Base-by-base conservation (phyloP, 2,329 filamentous ascomycete species). In the Beauveria bassiana region DNA sequence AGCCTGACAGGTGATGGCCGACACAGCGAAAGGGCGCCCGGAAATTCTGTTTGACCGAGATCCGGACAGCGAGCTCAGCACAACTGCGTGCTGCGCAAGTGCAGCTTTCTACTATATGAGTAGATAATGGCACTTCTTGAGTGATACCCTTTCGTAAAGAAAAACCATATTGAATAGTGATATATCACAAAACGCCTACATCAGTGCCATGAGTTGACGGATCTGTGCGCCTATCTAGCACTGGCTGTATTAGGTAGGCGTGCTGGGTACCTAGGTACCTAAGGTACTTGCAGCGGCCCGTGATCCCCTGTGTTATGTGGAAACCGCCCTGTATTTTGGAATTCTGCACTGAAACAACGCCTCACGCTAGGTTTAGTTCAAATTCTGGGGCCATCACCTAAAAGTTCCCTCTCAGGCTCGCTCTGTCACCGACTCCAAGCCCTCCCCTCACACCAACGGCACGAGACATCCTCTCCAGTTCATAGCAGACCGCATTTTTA, bases 21-120 rank as follows among this genome's bases (percentile, higher is more conserved):
- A 38, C 12, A 14, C 12, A 38, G 34, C 34, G 16, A 38, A 5
- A 38, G 12, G 18, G 7, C 28, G 22, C n/a, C 42, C 59, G 51
- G 59, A 50, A 61, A 14, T 42, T 61, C 24, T 34, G n/a, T 61
- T 61, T 50, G 3, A n/a, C 59, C 59, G 59, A 43, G 18, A 28
- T 38, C 59, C 59, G 58, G 20, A 14, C 10, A 34, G 20, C 18
- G 24, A 16, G 24, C n/a, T 28, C 34, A 31, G 24, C 8, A n/a
- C 14, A n/a, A 5, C 14, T 38, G 5, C 14, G 34, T 14, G 10
- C 14, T 38, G 5, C 14, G 34, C 34, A 16, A 16, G 5, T 38
- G 34, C 34, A 38, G 14, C 12, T 14, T 38, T 38, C 5, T 14
- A 14, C 34, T 12, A 38, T 16, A 5, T 38, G 34, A 16, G 12